Percentiles rank a stretch among this genome's conserved stretches.
These are phyloP conservation scores for Aspergillus sp. DNA, from an alignment of 2,329 filamentous ascomycete genomes.

Conservation along the genomic window DNA sequence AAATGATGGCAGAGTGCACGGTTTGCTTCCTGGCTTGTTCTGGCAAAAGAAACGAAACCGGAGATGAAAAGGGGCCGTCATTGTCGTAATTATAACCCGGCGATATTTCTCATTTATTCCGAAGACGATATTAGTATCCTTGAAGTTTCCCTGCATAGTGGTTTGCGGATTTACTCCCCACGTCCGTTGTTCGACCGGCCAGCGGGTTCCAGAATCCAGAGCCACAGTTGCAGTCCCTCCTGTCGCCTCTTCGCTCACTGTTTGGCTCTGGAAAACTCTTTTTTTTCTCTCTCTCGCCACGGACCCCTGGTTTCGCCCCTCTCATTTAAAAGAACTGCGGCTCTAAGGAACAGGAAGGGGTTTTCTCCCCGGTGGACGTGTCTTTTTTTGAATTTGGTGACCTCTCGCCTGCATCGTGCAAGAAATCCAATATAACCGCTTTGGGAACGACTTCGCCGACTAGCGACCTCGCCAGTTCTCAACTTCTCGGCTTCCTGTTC, in stretches of 20 bases:
- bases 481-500: background rate
- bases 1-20: conserved; percentile 6
- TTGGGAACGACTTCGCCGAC: conserved; percentile 7
- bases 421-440: conserved; percentile 9
- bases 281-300: background rate
- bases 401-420: background rate
- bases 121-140: background rate
- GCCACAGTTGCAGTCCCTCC: background rate
- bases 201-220: background rate
- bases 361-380: background rate
- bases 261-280: background rate
- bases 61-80: conserved; percentile 8
- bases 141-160: too few species aligned
- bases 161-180: background rate
- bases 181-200: background rate
- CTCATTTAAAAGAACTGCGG: background rate
- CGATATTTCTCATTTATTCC: background rate
- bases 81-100: background rate
- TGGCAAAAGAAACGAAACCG: conserved; percentile 12
- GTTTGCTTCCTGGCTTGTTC: conserved; percentile 13
- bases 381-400: background rate
- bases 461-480: background rate
- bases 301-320: background rate
- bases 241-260: background rate
- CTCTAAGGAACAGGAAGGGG: background rate